Conservation (phyloP, 1,139 yeast genomes). For the Scheffersomyces segobiensis region DNA sequence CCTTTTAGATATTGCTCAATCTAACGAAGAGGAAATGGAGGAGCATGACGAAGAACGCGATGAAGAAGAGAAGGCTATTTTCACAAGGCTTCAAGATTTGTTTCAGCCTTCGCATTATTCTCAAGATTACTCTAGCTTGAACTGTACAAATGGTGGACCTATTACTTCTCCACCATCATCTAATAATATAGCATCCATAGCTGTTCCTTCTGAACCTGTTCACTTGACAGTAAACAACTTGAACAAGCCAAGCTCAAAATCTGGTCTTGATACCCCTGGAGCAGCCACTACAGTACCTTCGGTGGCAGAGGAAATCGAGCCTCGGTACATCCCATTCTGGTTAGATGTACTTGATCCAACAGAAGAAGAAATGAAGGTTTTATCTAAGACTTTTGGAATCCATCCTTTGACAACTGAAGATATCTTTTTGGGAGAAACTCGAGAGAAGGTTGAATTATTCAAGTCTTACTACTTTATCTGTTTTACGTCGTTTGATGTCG, state of each 20-base stretch:
- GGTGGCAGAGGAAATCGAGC: constrained; percentile 4
- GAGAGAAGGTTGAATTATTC: constrained; percentile 93
- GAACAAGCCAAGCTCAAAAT: constrained; percentile 33
- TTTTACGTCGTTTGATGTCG: constrained; percentile 89
- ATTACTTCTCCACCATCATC: constrained; percentile 7
- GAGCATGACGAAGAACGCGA: constrained; percentile 9
- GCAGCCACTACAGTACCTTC: constrained; percentile 15
- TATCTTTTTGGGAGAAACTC: constrained; percentile 87
- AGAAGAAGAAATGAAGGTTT: constrained; percentile 93
- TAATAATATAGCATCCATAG: constrained; percentile 9
- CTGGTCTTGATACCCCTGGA: constrained; percentile 12
- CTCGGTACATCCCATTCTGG: constrained; percentile 66
- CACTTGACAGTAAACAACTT: constrained; percentile 72
- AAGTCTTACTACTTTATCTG: constrained; percentile 88
- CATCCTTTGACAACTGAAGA: constrained; percentile 97
- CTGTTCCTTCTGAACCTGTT: constrained; percentile 11
- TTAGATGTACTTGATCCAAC: constrained; percentile 90
- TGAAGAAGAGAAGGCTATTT: constrained; percentile 12
- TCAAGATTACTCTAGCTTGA: constrained; percentile 9
- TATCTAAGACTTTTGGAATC: constrained; percentile 88
- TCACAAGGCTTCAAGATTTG: constrained; percentile 24
- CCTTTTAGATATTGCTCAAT: background rate
- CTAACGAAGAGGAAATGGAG: constrained; percentile 1
- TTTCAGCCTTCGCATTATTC: constrained; percentile 30
- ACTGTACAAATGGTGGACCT: background rate